phyloP scores from a whole-genome alignment of 768 basidiomycete genomes.

The Lactifluus echinatus region DNA sequence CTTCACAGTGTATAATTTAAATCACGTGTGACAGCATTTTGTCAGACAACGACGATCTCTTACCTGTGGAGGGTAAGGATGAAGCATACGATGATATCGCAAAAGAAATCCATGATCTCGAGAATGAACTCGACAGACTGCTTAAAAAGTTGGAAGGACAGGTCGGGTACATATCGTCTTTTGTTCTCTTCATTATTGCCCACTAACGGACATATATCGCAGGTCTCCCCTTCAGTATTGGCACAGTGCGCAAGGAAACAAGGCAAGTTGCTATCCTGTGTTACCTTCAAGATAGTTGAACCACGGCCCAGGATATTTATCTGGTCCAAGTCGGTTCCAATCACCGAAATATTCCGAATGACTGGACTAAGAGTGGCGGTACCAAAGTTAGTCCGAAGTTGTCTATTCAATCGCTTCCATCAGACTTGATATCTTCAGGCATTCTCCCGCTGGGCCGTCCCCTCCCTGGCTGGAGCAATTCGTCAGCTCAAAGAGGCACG shows the following conservation, averaged over 20 bases:
- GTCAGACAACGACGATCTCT: constrained; percentile 55
- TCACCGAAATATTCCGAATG: constrained; percentile 59
- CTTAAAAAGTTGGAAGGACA: constrained; percentile 59
- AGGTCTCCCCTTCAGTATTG: constrained; percentile 49
- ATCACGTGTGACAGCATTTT: neutral
- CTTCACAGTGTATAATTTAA: neutral
- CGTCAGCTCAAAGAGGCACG: constrained; percentile 87
- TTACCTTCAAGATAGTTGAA: neutral
- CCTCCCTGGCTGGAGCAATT: constrained; percentile 59
- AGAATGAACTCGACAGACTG: constrained; percentile 59
- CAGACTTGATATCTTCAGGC: constrained; percentile 36
- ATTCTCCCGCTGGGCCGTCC: constrained; percentile 68
- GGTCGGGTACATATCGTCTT: constrained; percentile 42
- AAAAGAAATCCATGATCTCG: constrained; percentile 59
- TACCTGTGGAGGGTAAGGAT: constrained; percentile 82
- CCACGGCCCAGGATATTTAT: constrained; percentile 67
- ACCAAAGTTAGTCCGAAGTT: constrained; percentile 56
- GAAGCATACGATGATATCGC: constrained; percentile 74
- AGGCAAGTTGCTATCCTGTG: constrained; percentile 35
- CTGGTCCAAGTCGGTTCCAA: constrained; percentile 63
- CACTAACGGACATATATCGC: constrained; percentile 22
- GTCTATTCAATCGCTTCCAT: neutral
- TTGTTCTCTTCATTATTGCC: neutral
- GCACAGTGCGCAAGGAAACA: constrained; percentile 78
- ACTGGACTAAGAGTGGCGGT: constrained; percentile 73